Evolutionary conservation across 495 filamentous ascomycete species (phyloP), one percentile per base, ranked within the genome.

Genomic region (Tuber indicum): DNA sequence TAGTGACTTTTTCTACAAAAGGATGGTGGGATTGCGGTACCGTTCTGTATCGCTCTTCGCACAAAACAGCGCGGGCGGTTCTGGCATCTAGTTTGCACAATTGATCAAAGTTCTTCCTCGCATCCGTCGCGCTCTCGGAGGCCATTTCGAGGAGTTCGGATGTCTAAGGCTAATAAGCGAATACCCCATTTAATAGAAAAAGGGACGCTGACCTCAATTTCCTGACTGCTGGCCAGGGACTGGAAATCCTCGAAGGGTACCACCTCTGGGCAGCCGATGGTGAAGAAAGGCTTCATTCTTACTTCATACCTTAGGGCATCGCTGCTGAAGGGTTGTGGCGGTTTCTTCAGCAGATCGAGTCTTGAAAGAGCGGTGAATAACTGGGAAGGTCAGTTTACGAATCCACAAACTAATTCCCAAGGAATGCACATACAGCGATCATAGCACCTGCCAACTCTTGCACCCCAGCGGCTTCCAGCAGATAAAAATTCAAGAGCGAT

Each of bases 231-330:
- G 16, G 86, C 84, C 26, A 85, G 81, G 16, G 75, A 75, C 42
- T 79, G 81, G 79, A 92, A 92, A 39, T 90, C 88, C 7, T 90
- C 88, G 75, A 87, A 93, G 0, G 90, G 86, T 0, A 91, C 89
- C n/a, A 94, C 85, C 76, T 91, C 89, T 0, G 94, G 93, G 14
- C 93, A 84, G 36, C 87, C 86, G 62, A 98, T 89, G 8, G 85
- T 81, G 10, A 91, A 85, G 77, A 97, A 98, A 0, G 94, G 93
- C 81, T 93, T 95, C 94, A 97, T 96, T 49, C 96, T 91, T 4
- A 97, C 85, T 78, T 96, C 91, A 84, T 97, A 97, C 9, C 94
- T 90, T 42, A 95, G 85, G 46, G 83, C 83, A 76, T 93, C 89
- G 43, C 86, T 88, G 71, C 90, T 89, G 84, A 96, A 97, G 0